Base-by-base conservation (phyloP, 2,329 filamentous ascomycete species). In the Aspergillus ochraceus region DNA sequence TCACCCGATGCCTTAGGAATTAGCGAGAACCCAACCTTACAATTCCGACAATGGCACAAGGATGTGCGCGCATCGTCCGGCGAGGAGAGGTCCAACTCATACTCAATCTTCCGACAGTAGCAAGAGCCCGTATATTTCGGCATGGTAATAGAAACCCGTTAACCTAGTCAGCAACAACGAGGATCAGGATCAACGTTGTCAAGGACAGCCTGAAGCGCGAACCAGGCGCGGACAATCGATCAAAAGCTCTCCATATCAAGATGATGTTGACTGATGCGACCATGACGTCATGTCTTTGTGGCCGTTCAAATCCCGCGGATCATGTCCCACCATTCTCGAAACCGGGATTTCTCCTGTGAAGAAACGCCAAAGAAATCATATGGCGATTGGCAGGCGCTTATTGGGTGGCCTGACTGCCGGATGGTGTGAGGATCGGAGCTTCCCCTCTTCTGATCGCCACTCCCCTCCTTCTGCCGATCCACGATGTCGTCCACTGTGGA, bases 21-120 rank as follows among this genome's bases (percentile, higher is more conserved):
- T 42, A 42, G 36, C 8, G 14, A 1, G 2, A 8, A 42, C 4
- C 30, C 6, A 62, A 79, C 78, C 69, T 82, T 84, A 73, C 83
- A 85, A 65, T 79, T 83, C 19, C 68, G 62, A 65, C 83, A 85
- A 67, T 85, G 82, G 63, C 83, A 85, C 17, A 85, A 65, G 10
- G 77, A 81, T 1, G 82, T 83, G 22, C 81, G 72, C 2, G 82
- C 82, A 24, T 84, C 76, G 8, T 80, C 77, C 5, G 76, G 73
- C 8, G 79, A 78, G 2, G 68, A 62, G 1, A 85, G 74, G 0
- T 72, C 69, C 51, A 85, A 71, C 17, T 75, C 71, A 60, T 84
- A 85, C 30, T 74, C 72, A 57, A 85, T 74, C 9, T 73, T 73
- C 58, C 74, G 71, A 66, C 83, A 85, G 67, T 78, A 81, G 70